Percentiles rank a stretch among this genome's conserved stretches.
Conservation (phyloP, 2,329 filamentous ascomycete genomes). For the Blastomyces gilchristii region DNA sequence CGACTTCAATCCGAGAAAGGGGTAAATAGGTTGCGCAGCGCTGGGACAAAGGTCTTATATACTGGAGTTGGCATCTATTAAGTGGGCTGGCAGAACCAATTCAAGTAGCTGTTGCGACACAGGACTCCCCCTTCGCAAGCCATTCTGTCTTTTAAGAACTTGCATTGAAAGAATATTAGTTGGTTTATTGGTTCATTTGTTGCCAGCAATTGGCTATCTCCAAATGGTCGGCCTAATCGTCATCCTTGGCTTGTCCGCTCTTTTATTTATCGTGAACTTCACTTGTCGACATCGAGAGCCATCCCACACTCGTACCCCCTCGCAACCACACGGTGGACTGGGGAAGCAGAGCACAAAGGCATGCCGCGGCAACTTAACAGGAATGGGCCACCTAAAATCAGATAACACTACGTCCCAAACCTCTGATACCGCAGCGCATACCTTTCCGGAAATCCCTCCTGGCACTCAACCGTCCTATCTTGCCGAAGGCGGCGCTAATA, state of each 20-base stretch:
- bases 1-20: not conserved
- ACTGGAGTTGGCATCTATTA: not conserved
- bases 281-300: not conserved
- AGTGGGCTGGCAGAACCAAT: not conserved
- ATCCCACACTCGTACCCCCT: no score
- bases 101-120: not conserved
- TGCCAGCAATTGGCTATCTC: not conserved
- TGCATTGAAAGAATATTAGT: not conserved
- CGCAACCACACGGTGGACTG: not conserved
- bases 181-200: not conserved
- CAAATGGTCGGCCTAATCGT: not conserved
- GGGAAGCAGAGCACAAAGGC: not conserved
- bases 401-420: not conserved
- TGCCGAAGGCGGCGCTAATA: slow-evolving; percentile 65
- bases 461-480: slow-evolving; percentile 37
- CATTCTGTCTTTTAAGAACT: not conserved
- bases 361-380: not conserved
- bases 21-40: not conserved
- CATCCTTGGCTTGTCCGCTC: not conserved
- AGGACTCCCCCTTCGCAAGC: not conserved
- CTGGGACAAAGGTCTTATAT: not conserved
- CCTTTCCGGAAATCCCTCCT: slow-evolving; percentile 26
- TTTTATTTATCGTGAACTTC: slow-evolving; percentile 1
- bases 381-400: not conserved
- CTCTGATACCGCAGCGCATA: slow-evolving; percentile 14